Percentiles rank a stretch among this genome's conserved stretches.
Conservation (phyloP, 345 rosid species). For the Microcos paniculata region DNA sequence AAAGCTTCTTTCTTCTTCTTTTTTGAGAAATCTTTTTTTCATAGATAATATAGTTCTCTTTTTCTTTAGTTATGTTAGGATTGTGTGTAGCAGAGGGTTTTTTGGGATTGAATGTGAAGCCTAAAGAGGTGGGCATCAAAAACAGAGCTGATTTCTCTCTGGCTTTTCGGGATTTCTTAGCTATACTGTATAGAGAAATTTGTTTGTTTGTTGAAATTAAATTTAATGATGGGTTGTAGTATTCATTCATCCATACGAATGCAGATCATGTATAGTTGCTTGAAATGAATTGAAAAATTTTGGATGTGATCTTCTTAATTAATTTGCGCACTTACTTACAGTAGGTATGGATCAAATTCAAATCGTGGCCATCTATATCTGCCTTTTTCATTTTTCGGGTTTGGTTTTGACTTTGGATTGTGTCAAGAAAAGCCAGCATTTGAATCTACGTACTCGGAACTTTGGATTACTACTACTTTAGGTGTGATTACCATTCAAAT, state of each 20-base stretch:
- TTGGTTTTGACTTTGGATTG: conserved; percentile 6
- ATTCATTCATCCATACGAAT: conserved; percentile 11
- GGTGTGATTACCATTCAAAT: background rate
- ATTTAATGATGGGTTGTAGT: background rate
- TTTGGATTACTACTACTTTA: background rate
- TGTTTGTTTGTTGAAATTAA: conserved; percentile 13
- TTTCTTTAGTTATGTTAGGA: background rate
- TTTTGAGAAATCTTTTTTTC: background rate
- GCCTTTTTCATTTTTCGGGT: background rate
- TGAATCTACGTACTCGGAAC: background rate
- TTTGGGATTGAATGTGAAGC: conserved; percentile 22
- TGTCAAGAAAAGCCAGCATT: conserved; percentile 1
- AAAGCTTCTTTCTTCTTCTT: background rate
- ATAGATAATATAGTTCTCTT: background rate
- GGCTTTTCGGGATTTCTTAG: conserved; percentile 12
- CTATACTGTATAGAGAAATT: conserved; percentile 29
- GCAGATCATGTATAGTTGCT: background rate
- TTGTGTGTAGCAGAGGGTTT: background rate
- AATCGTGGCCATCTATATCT: background rate
- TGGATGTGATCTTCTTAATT: background rate
- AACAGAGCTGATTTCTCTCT: background rate
- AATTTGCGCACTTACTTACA: background rate
- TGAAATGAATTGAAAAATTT: conserved; percentile 10
- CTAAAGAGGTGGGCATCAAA: conserved; percentile 5
- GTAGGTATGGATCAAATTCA: background rate